phyloP scores from a whole-genome alignment of 176 grass and related monocot species.

The Rhynchospora breviuscula region DNA sequence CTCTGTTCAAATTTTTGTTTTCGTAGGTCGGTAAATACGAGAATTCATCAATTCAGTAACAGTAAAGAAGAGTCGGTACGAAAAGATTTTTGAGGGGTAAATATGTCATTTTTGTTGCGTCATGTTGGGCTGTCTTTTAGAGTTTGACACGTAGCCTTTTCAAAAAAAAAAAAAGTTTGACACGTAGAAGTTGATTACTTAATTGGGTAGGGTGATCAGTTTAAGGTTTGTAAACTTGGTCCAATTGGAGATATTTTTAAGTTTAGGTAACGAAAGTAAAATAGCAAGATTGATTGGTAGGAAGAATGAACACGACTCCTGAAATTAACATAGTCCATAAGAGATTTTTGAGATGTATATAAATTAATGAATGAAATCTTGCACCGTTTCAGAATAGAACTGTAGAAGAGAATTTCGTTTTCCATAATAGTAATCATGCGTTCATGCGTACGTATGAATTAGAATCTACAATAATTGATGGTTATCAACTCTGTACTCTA shows the following conservation, averaged over 20 bases:
- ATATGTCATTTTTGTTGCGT: not conserved
- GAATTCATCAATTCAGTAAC: not conserved
- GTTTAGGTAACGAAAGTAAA: not conserved
- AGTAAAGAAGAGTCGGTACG: not conserved
- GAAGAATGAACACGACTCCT: not conserved
- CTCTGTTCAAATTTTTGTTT: not conserved
- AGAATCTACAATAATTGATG: no score
- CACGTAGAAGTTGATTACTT: not conserved
- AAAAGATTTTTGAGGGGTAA: not conserved
- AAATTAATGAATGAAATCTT: no score
- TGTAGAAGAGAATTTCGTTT: no score
- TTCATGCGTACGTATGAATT: no score
- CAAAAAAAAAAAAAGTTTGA: no score
- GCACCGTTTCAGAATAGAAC: no score
- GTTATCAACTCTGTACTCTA: no score
- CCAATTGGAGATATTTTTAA: not conserved
- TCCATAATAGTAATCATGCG: no score
- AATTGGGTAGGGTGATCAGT: not conserved
- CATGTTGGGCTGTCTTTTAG: no score
- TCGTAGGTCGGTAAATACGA: not conserved
- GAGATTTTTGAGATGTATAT: no score
- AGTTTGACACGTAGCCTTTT: not conserved
- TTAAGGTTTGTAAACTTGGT: not conserved
- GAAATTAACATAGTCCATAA: not conserved
- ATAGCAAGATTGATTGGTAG: not conserved